Evolutionary conservation across 495 filamentous ascomycete genomes (phyloP).

Genomic region (Thermothielavioides terrestris): DNA sequence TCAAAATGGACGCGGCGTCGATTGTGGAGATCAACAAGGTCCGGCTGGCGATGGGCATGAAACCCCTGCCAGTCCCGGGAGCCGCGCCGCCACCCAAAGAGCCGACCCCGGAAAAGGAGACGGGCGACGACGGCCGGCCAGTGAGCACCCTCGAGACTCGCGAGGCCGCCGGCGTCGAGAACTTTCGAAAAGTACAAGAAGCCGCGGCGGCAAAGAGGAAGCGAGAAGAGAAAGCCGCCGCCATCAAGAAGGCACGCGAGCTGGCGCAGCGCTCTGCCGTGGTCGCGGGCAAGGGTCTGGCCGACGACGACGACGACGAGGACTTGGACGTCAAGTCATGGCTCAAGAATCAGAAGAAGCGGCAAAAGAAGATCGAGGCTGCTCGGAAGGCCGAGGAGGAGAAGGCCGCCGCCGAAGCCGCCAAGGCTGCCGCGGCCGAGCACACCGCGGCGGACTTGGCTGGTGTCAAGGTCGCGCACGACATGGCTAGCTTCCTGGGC

Average conservation of each 20-base stretch:
- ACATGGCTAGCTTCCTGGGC: constrained; percentile 65
- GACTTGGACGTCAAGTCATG: constrained; percentile 80
- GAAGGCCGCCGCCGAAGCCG: constrained; percentile 44
- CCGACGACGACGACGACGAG: constrained; percentile 56
- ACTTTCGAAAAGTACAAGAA: constrained; percentile 47
- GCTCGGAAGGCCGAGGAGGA: constrained; percentile 67
- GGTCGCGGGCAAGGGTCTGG: constrained; percentile 73
- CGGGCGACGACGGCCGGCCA: constrained; percentile 57
- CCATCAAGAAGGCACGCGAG: constrained; percentile 84
- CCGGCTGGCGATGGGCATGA: constrained; percentile 79
- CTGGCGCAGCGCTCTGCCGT: constrained; percentile 62
- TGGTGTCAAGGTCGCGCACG: constrained; percentile 86
- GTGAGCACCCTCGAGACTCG: constrained; percentile 73
- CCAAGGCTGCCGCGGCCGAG: constrained; percentile 42
- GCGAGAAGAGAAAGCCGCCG: constrained; percentile 66
- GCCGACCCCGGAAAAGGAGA: constrained; percentile 21
- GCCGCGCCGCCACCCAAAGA: constrained; percentile 30
- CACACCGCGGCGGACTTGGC: constrained; percentile 79
- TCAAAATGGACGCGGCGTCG: constrained; percentile 69
- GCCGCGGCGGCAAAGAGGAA: constrained; percentile 57
- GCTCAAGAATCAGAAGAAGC: constrained; percentile 79
- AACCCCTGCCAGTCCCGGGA: constrained; percentile 78
- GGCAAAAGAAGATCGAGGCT: constrained; percentile 81
- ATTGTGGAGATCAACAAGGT: constrained; percentile 95
- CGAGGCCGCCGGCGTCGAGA: constrained; percentile 64